phyloP scores from a whole-genome alignment of 768 basidiomycete species.

The Hydnum rufescens region DNA sequence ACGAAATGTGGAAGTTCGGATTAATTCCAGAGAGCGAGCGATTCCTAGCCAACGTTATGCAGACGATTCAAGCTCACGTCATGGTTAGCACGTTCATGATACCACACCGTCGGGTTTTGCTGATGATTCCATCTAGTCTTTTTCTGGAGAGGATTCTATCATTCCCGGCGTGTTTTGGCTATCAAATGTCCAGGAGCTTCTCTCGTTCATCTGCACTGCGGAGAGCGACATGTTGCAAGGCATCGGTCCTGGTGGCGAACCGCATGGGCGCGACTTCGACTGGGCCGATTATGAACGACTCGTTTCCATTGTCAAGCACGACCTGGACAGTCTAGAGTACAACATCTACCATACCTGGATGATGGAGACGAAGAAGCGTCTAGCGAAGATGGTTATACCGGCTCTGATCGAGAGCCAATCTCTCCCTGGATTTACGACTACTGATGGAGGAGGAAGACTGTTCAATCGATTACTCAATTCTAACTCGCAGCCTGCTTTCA shows the following conservation, averaged over 20 bases:
- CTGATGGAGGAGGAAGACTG: conserved; percentile 77
- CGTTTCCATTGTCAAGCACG: conserved; percentile 96
- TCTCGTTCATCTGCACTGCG: conserved; percentile 97
- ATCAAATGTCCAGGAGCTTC: conserved; percentile 98
- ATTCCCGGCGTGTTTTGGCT: conserved; percentile 97
- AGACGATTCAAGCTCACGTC: conserved; percentile 88
- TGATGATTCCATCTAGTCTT: conserved; percentile 33
- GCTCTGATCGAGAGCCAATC: conserved; percentile 96
- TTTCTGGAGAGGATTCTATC: conserved; percentile 84
- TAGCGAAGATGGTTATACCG: conserved; percentile 97
- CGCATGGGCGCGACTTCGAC: conserved; percentile 77
- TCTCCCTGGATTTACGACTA: conserved; percentile 90
- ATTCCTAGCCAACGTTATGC: conserved; percentile 98
- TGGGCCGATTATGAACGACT: conserved; percentile 95
- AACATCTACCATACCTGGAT: conserved; percentile 99
- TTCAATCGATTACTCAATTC: conserved; percentile 84
- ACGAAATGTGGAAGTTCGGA: conserved; percentile 99
- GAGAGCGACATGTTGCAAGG: conserved; percentile 97
- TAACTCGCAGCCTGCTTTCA: conserved; percentile 74
- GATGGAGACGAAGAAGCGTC: conserved; percentile 89
- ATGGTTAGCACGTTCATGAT: conserved; percentile 47
- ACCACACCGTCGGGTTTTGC: not conserved
- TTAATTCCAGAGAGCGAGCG: conserved; percentile 92
- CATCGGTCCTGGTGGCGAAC: conserved; percentile 90
- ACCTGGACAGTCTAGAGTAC: conserved; percentile 94